A percentile compares a stretch with the other conserved stretches of the same genome.
These are phyloP conservation scores for Chlorella vulgaris DNA, from an alignment of 139 green algal genomes.

Conservation along the genomic window DNA sequence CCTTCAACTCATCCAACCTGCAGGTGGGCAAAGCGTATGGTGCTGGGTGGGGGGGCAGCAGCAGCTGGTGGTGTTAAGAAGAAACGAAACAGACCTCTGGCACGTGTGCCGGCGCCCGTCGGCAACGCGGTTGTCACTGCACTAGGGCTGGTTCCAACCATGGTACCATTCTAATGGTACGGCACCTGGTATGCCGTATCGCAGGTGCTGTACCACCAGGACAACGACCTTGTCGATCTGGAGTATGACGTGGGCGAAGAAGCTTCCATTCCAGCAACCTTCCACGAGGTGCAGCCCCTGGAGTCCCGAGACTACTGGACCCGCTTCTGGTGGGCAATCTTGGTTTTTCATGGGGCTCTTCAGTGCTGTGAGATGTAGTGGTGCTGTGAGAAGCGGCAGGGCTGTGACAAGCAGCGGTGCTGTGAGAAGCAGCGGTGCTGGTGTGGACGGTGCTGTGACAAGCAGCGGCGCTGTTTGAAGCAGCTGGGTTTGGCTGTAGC, in stretches of 20 bases:
- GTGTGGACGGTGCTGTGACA: background rate
- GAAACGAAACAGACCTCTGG: no score
- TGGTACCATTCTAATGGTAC: background rate
- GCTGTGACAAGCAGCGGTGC: background rate
- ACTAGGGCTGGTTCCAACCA: no score
- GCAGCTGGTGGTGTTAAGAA: no score
- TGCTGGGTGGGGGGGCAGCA: no score
- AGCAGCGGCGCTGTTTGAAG: background rate
- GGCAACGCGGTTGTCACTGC: no score
- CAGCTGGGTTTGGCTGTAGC: no score
- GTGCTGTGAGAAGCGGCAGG: background rate
- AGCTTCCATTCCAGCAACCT: slow-evolving; percentile 37
- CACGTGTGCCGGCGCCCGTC: no score
- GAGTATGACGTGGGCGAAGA: slow-evolving; percentile 67
- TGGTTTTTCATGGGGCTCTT: no score
- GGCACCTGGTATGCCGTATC: background rate
- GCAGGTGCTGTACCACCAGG: slow-evolving; percentile 56
- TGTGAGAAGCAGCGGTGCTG: background rate
- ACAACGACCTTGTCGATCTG: slow-evolving; percentile 62
- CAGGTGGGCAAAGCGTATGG: slow-evolving; percentile 66
- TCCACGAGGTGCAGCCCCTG: slow-evolving; percentile 77
- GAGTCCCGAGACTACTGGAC: slow-evolving; percentile 63
- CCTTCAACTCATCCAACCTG: slow-evolving; percentile 85
- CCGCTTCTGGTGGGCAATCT: slow-evolving; percentile 58
- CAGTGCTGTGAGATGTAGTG: background rate